Percentiles rank a stretch among this genome's conserved stretches.
These are phyloP conservation scores for Lactifluus hygrophoroides DNA, from an alignment of 768 basidiomycete species.

Conservation along the genomic window DNA sequence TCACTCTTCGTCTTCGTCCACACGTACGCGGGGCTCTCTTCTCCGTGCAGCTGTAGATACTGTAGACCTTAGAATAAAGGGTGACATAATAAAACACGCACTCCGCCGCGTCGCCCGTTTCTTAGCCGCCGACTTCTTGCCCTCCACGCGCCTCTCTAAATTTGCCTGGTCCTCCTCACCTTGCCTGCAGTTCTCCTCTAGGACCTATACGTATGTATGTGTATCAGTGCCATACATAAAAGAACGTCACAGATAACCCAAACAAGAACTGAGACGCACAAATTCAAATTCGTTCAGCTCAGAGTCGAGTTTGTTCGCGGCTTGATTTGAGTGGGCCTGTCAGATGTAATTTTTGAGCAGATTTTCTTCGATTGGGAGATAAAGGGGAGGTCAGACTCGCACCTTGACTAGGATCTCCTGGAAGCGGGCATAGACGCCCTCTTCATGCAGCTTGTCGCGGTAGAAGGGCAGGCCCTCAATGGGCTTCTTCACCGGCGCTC, in stretches of 20 bases:
- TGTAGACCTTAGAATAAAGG: no score
- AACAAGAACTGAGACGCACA: slow-evolving; percentile 33
- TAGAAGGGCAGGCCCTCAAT: slow-evolving; percentile 90
- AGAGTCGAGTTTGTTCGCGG: slow-evolving; percentile 83
- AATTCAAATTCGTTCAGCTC: slow-evolving; percentile 93
- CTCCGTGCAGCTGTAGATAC: not conserved
- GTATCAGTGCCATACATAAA: not conserved
- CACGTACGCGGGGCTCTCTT: slow-evolving; percentile 1
- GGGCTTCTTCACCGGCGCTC: slow-evolving; percentile 92
- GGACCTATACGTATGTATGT: slow-evolving; percentile 43
- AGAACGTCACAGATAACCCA: not conserved
- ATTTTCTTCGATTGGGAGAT: not conserved
- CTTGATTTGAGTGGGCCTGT: slow-evolving; percentile 84
- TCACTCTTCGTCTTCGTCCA: slow-evolving; percentile 13
- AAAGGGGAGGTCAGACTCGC: not conserved
- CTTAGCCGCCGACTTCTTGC: slow-evolving; percentile 74
- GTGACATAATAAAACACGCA: slow-evolving; percentile 18
- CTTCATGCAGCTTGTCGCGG: slow-evolving; percentile 92
- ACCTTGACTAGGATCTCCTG: slow-evolving; percentile 89
- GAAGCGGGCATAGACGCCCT: slow-evolving; percentile 71
- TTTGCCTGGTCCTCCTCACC: slow-evolving; percentile 89
- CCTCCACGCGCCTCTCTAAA: slow-evolving; percentile 79
- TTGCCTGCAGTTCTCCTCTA: slow-evolving; percentile 73
- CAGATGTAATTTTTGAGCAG: not conserved
- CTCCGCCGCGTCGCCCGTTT: slow-evolving; percentile 51